A percentile compares a stretch with the other conserved stretches of the same genome.
Conservation (phyloP, 352 stramenopile species). For the Globisporangium cylindrosporum region DNA sequence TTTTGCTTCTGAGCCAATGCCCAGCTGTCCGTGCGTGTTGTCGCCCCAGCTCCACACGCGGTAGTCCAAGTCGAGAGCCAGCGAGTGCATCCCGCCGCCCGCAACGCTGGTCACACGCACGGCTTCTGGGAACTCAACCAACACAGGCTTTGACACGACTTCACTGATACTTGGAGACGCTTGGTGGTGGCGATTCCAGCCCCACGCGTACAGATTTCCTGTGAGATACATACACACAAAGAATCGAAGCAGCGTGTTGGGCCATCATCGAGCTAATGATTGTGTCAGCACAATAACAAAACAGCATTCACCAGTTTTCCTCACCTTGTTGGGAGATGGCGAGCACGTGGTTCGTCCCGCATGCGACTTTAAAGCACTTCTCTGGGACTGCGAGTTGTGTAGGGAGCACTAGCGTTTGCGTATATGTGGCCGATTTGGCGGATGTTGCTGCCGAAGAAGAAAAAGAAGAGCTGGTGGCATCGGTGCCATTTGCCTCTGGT, state of each 20-base stretch:
- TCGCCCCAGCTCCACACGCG: conserved; percentile 63
- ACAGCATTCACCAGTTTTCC: neutral
- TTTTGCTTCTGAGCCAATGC: conserved; percentile 17
- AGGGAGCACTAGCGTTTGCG: neutral
- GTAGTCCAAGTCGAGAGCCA: conserved; percentile 39
- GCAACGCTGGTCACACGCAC: conserved; percentile 26
- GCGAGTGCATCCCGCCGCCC: conserved; percentile 59
- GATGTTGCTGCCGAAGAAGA: neutral
- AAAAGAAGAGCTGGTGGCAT: neutral
- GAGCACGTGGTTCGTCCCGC: conserved; percentile 60
- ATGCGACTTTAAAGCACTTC: conserved; percentile 41
- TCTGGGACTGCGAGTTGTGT: conserved; percentile 21
- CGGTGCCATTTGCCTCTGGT: neutral
- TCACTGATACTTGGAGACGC: conserved; percentile 12
- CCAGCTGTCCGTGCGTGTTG: conserved; percentile 62
- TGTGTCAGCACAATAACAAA: neutral
- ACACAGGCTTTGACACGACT: conserved; percentile 19
- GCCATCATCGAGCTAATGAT: neutral
- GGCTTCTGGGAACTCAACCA: conserved; percentile 25
- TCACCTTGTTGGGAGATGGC: conserved; percentile 27
- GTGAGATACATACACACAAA: neutral
- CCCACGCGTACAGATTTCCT: conserved; percentile 53
- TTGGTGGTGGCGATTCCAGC: conserved; percentile 49
- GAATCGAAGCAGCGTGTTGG: neutral
- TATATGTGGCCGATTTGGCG: neutral